These are phyloP conservation scores for Mrakia hoshinonis DNA, from an alignment of 768 basidiomycete genomes.

Conservation along the genomic window DNA sequence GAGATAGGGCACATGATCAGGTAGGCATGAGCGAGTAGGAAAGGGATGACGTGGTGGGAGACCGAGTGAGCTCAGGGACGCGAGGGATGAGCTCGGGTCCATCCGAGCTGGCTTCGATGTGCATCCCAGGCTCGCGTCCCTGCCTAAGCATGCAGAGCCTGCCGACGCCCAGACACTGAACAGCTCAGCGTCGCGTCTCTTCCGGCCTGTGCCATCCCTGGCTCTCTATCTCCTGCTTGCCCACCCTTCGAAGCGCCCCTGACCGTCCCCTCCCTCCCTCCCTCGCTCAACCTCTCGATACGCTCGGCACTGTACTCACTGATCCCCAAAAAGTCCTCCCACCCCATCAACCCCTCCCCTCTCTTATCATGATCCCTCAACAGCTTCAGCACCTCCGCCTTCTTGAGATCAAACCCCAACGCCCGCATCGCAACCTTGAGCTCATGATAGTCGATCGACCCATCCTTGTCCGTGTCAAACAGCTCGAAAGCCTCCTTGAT, in stretches of 20 bases:
- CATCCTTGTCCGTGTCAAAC: constrained; percentile 98
- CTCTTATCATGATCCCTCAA: constrained; percentile 82
- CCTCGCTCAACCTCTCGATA: neutral
- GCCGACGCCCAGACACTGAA: no score
- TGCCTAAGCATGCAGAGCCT: no score
- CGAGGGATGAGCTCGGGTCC: no score
- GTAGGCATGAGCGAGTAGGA: no score
- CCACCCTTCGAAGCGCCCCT: neutral
- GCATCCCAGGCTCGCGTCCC: no score
- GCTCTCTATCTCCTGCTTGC: neutral
- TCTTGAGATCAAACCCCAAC: constrained; percentile 94
- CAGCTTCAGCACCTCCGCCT: constrained; percentile 92
- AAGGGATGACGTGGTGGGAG: neutral
- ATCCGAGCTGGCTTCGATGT: no score
- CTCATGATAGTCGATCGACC: constrained; percentile 92
- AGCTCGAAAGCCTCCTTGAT: constrained; percentile 98
- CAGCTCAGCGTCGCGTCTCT: no score
- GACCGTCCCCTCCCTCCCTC: neutral
- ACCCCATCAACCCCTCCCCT: constrained; percentile 69
- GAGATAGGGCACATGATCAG: neutral
- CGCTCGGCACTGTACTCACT: constrained; percentile 49
- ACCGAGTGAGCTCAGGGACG: neutral
- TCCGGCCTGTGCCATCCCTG: neutral
- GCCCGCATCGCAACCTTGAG: constrained; percentile 98
- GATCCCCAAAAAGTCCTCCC: constrained; percentile 86